phyloP scores from a whole-genome alignment of 2,329 filamentous ascomycete genomes.

The Penicillium sp. region DNA sequence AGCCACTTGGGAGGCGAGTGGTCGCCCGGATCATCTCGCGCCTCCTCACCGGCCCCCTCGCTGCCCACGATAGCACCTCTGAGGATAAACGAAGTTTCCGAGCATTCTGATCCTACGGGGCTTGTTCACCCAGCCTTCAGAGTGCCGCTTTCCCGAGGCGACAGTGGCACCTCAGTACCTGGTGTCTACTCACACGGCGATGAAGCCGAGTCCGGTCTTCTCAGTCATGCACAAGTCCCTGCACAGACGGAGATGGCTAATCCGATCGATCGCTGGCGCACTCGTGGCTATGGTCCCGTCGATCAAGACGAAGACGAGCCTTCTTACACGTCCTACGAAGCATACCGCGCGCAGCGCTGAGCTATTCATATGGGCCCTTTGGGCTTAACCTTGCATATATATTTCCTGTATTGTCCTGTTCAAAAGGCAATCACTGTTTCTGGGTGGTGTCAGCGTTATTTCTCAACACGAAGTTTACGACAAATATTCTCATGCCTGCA shows the following conservation, averaged over 20 bases:
- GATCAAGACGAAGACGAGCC: slow-evolving; percentile 35
- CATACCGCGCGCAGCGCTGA: slow-evolving; percentile 30
- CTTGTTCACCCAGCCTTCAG: slow-evolving; percentile 42
- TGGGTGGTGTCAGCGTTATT: slow-evolving; percentile 6
- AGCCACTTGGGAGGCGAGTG: slow-evolving; percentile 37
- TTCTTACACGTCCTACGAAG: slow-evolving; percentile 36
- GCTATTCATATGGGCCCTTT: not conserved
- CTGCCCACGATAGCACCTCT: slow-evolving; percentile 29
- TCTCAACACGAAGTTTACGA: slow-evolving; percentile 10
- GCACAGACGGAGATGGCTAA: slow-evolving; percentile 20
- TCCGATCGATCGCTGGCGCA: slow-evolving; percentile 38
- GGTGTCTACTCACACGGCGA: slow-evolving; percentile 39
- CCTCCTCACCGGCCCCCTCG: slow-evolving; percentile 44
- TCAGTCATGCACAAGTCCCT: slow-evolving; percentile 39
- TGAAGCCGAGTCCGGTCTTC: slow-evolving; percentile 42
- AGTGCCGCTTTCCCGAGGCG: slow-evolving; percentile 27
- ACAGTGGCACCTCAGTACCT: slow-evolving; percentile 20
- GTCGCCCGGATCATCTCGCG: slow-evolving; percentile 42
- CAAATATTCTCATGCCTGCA: not conserved
- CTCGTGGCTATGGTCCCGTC: slow-evolving; percentile 40
- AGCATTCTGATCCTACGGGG: slow-evolving; percentile 20
- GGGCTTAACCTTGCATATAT: not conserved
- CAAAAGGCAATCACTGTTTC: not conserved
- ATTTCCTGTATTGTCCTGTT: slow-evolving; percentile 2
- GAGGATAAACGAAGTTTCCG: slow-evolving; percentile 29